Base-by-base conservation (phyloP, 2,329 filamentous ascomycete species). In the Madurella mycetomatis region DNA sequence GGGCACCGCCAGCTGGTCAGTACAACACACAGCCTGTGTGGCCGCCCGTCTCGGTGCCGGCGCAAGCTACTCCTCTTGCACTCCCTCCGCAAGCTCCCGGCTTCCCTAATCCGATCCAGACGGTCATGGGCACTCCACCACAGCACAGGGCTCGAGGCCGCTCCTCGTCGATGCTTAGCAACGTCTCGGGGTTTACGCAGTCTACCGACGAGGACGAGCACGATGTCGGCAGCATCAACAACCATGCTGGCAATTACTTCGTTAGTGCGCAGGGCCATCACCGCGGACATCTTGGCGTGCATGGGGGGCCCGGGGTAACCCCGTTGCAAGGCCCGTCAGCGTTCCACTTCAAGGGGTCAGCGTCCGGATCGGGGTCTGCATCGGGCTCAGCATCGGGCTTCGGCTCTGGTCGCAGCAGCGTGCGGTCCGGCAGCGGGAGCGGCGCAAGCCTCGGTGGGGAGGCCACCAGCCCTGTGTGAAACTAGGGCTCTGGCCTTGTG, bases 81-180 rank as follows among this genome's bases (percentile, higher is more conserved):
- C 57, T 58, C 3, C 54, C 56, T 30, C 47, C 58, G 13, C 60
- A 61, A 18, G 39, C 54, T 18, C 50, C 60, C 4, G 40, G 56
- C 16, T 64, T 56, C 45, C 45, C 59, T 12, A 59, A 52, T 39
- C 53, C 58, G 11, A 50, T 60, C 16, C 62, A 61, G 32, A 37
- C 45, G 37, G 19, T 47, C 37, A 32, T 54, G 5, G 42, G 41
- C 47, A 64, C 55, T 19, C 67, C 63, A 19, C 62, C 45, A 31
- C 60, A 52, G 34, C 58, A 54, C 40, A 77, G 75, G 66, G 71
- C 73, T 31, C 71, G 83, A 43, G 82, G 81, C 18, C 79, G 83
- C 47, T 85, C 82, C 31, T 85, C 81, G 9, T 85, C 81, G 54
- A 86, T 86, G 83, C 77, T 86, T 2, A 85, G 82, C 63, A 79